phyloP scores from a whole-genome alignment of 2,329 filamentous ascomycete species.

The Penicillium sp. region DNA sequence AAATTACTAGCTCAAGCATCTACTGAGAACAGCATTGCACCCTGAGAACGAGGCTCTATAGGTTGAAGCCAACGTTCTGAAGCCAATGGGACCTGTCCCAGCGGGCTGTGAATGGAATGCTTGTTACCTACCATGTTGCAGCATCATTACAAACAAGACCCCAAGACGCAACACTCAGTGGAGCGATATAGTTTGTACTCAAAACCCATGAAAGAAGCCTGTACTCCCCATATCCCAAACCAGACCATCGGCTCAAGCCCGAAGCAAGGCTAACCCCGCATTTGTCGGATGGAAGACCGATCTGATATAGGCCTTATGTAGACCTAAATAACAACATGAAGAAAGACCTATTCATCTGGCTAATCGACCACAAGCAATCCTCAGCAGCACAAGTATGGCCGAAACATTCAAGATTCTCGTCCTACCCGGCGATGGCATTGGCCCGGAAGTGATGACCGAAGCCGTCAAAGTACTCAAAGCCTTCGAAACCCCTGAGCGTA shows the following conservation, averaged over 20 bases:
- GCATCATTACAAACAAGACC: neutral
- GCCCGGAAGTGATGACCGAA: constrained; percentile 66
- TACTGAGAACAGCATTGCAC: too few relatives aligned
- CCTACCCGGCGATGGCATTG: constrained; percentile 76
- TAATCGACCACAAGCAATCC: neutral
- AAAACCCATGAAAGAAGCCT: too few relatives aligned
- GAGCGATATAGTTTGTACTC: too few relatives aligned
- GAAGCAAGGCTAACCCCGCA: constrained; percentile 26
- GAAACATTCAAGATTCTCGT: constrained; percentile 69
- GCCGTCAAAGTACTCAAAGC: constrained; percentile 67
- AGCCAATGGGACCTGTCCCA: too few relatives aligned
- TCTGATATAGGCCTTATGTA: constrained; percentile 13
- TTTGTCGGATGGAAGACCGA: constrained; percentile 27
- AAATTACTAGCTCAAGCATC: too few relatives aligned
- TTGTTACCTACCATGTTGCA: too few relatives aligned
- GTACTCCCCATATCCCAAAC: constrained; percentile 3
- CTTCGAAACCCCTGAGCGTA: constrained; percentile 67
- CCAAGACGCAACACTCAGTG: too few relatives aligned
- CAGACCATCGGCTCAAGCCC: constrained; percentile 16
- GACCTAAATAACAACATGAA: neutral
- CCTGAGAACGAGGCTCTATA: too few relatives aligned
- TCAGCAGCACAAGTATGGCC: constrained; percentile 9
- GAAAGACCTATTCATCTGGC: neutral
- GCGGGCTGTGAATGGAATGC: too few relatives aligned
- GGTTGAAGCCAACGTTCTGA: too few relatives aligned